Conservation (phyloP, 108 stramenopile genomes). For the Craspedostauros australis region DNA sequence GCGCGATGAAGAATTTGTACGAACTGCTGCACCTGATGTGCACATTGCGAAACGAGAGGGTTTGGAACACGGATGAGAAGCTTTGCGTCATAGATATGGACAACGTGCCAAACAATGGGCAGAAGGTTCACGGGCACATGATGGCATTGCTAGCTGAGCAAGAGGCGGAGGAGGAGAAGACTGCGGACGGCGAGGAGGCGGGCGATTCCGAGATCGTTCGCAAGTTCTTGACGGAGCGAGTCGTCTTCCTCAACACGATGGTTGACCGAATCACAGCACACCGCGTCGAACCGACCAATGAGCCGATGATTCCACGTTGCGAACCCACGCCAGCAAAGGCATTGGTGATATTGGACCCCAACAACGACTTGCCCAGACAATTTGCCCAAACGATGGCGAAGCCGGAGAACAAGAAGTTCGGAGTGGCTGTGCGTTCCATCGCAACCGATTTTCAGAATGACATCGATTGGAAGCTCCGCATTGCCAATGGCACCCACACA, state of each 20-base stretch:
- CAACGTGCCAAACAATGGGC: slow-evolving; percentile 84
- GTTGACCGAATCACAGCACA: slow-evolving; percentile 89
- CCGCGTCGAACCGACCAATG: slow-evolving; percentile 20
- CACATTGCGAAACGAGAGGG: not conserved
- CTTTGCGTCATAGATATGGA: slow-evolving; percentile 80
- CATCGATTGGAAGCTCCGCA: slow-evolving; percentile 76
- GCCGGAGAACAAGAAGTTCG: too few species aligned
- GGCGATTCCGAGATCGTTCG: slow-evolving; percentile 16
- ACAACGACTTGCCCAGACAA: slow-evolving; percentile 25
- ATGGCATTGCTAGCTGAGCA: slow-evolving; percentile 30
- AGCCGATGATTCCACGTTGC: slow-evolving; percentile 59
- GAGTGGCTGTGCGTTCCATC: slow-evolving; percentile 33
- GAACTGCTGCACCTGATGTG: slow-evolving; percentile 28
- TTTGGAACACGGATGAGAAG: slow-evolving; percentile 20
- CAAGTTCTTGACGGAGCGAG: slow-evolving; percentile 37
- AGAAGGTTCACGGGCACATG: slow-evolving; percentile 55
- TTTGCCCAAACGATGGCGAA: not conserved
- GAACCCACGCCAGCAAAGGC: slow-evolving; percentile 83
- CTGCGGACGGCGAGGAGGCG: slow-evolving; percentile 14
- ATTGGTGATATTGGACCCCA: slow-evolving; percentile 68
- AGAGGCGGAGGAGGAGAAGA: slow-evolving; percentile 1
- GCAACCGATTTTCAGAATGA: slow-evolving; percentile 52
- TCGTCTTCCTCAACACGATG: slow-evolving; percentile 83
- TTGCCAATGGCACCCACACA: slow-evolving; percentile 91
- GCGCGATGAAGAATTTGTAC: slow-evolving; percentile 66